Evolutionary conservation across 495 filamentous ascomycete genomes (phyloP).

Genomic region (Podospora conica): DNA sequence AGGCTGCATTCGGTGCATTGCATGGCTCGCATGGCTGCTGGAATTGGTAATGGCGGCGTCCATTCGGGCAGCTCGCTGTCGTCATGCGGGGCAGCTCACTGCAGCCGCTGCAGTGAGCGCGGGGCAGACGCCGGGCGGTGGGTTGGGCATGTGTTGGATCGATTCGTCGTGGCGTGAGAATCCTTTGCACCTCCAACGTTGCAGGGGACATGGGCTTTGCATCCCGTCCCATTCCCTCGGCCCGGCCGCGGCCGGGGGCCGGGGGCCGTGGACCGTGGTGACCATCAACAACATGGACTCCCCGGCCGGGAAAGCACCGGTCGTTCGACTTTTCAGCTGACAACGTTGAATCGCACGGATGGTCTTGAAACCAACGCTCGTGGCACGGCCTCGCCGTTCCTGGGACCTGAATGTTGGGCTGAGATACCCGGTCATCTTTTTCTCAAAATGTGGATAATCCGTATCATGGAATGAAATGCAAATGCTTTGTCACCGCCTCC

Average conservation of each 20-base stretch:
- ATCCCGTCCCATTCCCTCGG: neutral
- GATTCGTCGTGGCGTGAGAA: neutral
- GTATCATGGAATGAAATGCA: neutral
- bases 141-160: neutral
- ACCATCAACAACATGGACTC: neutral
- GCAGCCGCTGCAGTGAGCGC: neutral
- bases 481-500: neutral
- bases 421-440: no score
- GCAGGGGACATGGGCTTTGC: neutral
- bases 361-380: neutral
- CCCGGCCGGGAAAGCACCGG: neutral
- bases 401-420: neutral
- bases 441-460: no score
- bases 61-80: neutral
- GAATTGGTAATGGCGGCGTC: neutral
- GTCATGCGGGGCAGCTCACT: neutral
- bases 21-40: neutral
- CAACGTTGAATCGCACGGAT: neutral
- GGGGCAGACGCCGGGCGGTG: neutral
- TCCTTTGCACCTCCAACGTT: neutral
- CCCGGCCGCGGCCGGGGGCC: neutral
- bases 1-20: neutral
- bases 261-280: neutral
- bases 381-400: neutral
- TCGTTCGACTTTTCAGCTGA: neutral